These are phyloP conservation scores for Hemisphaericaspora nanyangensis DNA, from an alignment of 805 yeast species.

Conservation along the genomic window DNA sequence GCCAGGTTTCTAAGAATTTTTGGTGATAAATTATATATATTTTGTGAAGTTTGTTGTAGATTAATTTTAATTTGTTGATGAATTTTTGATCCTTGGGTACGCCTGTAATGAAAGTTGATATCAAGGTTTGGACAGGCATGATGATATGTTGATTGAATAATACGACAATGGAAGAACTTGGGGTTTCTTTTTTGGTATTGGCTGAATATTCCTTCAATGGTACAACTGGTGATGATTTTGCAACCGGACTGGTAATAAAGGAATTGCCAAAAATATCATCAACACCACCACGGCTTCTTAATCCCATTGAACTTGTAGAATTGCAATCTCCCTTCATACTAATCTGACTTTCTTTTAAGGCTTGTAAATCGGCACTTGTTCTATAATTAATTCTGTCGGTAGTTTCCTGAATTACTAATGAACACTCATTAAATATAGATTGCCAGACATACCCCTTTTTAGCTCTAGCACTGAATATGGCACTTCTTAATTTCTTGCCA, in stretches of 20 bases:
- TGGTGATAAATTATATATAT: conserved; percentile 14
- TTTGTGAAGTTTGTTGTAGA: background rate
- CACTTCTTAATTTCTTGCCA: conserved; percentile 42
- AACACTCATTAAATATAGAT: conserved; percentile 56
- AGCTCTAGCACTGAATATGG: conserved; percentile 50
- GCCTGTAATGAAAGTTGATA: background rate
- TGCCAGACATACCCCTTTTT: conserved; percentile 53
- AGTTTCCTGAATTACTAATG: conserved; percentile 48
- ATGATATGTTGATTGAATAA: conserved; percentile 13
- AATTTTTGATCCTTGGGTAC: background rate
- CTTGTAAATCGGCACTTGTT: conserved; percentile 25
- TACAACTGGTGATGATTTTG: background rate
- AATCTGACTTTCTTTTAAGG: conserved; percentile 18
- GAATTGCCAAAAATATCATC: conserved; percentile 38
- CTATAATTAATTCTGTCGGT: conserved; percentile 40
- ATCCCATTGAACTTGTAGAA: background rate
- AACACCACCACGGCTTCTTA: conserved; percentile 6
- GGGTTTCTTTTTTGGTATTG: background rate
- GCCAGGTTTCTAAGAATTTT: conserved; percentile 25
- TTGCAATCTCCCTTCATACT: conserved; percentile 13
- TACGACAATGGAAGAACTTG: background rate
- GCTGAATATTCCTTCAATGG: background rate
- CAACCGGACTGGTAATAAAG: background rate
- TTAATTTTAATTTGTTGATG: background rate
- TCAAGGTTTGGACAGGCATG: conserved; percentile 10